A percentile compares a stretch with the other conserved stretches of the same genome.
These are phyloP conservation scores for Anthostomella pinea DNA, from an alignment of 2,329 filamentous ascomycete species.

Conservation along the genomic window DNA sequence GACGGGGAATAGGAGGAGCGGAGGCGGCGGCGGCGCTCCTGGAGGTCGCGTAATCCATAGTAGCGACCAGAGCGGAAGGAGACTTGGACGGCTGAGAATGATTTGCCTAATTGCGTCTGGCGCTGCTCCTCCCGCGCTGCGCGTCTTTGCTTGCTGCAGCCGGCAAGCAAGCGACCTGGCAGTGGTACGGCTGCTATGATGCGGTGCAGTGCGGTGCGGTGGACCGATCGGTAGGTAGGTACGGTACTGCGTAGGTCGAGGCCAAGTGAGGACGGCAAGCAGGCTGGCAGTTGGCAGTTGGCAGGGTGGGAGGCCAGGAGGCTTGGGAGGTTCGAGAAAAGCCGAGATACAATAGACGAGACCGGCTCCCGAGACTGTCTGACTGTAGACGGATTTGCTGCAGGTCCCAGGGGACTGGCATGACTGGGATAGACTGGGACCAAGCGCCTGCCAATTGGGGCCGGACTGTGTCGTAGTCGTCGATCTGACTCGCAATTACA, in stretches of 20 bases:
- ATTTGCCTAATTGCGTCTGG: conserved; percentile 22
- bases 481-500: conserved; percentile 13
- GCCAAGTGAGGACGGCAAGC: too few relatives aligned
- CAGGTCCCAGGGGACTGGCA: too few relatives aligned
- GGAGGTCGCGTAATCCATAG: conserved; percentile 21
- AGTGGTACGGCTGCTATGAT: conserved; percentile 1
- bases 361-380: too few relatives aligned
- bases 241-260: too few relatives aligned
- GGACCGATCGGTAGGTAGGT: too few relatives aligned
- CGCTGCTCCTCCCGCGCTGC: conserved; percentile 11
- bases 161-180: conserved; percentile 2
- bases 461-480: conserved; percentile 8
- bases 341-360: too few relatives aligned
- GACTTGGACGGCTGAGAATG: conserved; percentile 11
- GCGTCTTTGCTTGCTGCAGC: conserved; percentile 17
- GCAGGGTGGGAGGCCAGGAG: too few relatives aligned
- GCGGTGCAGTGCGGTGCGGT: too few relatives aligned
- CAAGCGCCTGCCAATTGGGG: conserved; percentile 7
- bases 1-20: conserved; percentile 29
- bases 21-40: conserved; percentile 15
- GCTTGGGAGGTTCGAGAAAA: too few relatives aligned
- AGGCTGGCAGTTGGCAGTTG: too few relatives aligned
- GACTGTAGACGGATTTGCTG: too few relatives aligned
- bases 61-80: conserved; percentile 13
- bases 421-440: too few relatives aligned